Evolutionary conservation across 257 asterid species (phyloP), one percentile per base, ranked within the genome.

Genomic region (Solanum commersonii): DNA sequence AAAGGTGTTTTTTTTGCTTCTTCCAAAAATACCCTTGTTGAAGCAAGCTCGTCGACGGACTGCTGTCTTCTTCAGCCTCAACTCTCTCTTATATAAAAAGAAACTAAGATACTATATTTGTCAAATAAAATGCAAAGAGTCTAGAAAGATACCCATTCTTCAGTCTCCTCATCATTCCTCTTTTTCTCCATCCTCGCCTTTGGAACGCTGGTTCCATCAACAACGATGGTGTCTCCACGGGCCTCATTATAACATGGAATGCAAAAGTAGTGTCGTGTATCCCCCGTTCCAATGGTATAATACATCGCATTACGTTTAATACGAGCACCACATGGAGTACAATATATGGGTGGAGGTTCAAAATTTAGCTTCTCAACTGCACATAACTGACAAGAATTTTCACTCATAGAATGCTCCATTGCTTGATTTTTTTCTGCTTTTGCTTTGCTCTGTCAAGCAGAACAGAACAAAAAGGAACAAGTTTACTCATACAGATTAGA

Each of bases 351-450:
- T 87, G 98, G 98, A 68, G 99, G 99, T 91, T 97, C 99, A 93
- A 97, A 97, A 29, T 94, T 92, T 87, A 97, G 98, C 93, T 93
- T 97, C 94, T 97, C 99, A 87, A 96, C 99, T 25, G 98, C 99
- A 95, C 99, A 97, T 91, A 97, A 89, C 93, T 97, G 99, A 91
- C 99, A 97, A 70, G 97, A 97, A 93, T 96, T 94, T 91, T 95
- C 99, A 82, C 94, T 97, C 98, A 94, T 95, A 15, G 95, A 90
- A 84, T 94, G 95, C 95, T 92, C 98, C 99, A 96, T 93, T 34
- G 99, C 98, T 92, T 95, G 98, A 89, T 94, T 95, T 87, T 93
- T 96, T 91, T 95, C 99, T 6, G 95, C 98, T 90, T 97, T 97
- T 73, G 98, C 96, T 93, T 94, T 97, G 91, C 98, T 96, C 99